phyloP scores from a whole-genome alignment of 345 rosid species.

The Leavenworthia alabamica region DNA sequence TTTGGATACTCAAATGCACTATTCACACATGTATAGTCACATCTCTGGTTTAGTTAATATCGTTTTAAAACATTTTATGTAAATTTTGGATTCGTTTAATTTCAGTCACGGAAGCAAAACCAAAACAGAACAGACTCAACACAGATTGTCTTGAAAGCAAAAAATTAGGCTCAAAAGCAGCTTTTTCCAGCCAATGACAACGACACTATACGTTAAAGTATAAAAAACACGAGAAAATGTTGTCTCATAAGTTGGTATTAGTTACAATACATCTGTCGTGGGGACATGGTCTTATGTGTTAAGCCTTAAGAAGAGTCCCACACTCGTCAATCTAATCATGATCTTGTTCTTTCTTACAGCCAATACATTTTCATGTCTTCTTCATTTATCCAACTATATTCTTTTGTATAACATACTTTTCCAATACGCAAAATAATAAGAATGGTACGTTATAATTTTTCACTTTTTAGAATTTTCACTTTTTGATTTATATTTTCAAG shows the following conservation, averaged over 20 bases:
- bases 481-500: background rate
- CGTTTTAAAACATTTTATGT: too few relatives aligned
- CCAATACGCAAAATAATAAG: background rate
- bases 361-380: background rate
- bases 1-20: too few relatives aligned
- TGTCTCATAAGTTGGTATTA: background rate
- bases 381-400: background rate
- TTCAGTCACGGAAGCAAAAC: too few relatives aligned
- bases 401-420: background rate
- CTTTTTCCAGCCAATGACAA: background rate
- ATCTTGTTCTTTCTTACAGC: slow-evolving; percentile 19
- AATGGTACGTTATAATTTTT: background rate
- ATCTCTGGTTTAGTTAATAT: too few relatives aligned
- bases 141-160: background rate
- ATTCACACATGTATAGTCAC: too few relatives aligned
- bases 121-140: background rate
- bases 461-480: background rate
- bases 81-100: too few relatives aligned
- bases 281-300: slow-evolving; percentile 4
- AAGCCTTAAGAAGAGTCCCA: slow-evolving; percentile 15
- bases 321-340: slow-evolving; percentile 22
- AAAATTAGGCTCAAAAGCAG: background rate
- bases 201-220: slow-evolving; percentile 9
- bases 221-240: background rate
- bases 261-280: slow-evolving; percentile 2